Base-by-base conservation (phyloP, 768 basidiomycete genomes). In the Ramaria sp. region DNA sequence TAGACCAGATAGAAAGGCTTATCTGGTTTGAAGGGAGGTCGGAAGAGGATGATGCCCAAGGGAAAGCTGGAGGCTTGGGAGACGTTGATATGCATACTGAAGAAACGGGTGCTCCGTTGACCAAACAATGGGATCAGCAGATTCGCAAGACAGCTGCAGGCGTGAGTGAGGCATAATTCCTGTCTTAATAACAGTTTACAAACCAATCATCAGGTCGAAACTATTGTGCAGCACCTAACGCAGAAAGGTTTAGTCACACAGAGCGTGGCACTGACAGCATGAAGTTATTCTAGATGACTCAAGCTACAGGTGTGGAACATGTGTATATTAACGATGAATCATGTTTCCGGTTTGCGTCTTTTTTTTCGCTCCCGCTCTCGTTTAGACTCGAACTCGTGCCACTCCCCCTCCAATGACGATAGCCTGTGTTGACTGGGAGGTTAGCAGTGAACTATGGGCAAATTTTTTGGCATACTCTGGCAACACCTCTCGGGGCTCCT, bases 321-420 rank as follows among this genome's bases (percentile, higher is more conserved):
- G 36, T 22, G 48, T 56, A 41, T 41, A 51, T 51, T 44, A 56
- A 51, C 24, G 3, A 36, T 47, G 8, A 27, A 25, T 55, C 37
- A 55, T 47, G 39, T 10, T 67, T 82, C 85, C 58, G 74, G 73
- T 74, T 78, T 85, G 70, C 78, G 78, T 65, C 81, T 75, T 41
- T 56, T 59, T 68, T 86, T 85, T 71, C 82, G 88, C 56, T 85
- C 84, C 38, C 90, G 78, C 70, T 97, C 92, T 55, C 83, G 77
- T 68, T 97, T 99, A 12, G 90, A 88, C 67, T 97, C 94, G 58
- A 94, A 75, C 67, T 99, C 96, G 68, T 99, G 96, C 89, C 94
- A 97, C 66, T 98, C 96, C 43, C 96, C 95, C 65, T 90, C 82
- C 39, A 96, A 69, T 12, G 77, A 77, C 12, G 85, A 78, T 56